These are phyloP conservation scores for Lentinula aciculospora DNA, from an alignment of 768 basidiomycete species.

Conservation along the genomic window DNA sequence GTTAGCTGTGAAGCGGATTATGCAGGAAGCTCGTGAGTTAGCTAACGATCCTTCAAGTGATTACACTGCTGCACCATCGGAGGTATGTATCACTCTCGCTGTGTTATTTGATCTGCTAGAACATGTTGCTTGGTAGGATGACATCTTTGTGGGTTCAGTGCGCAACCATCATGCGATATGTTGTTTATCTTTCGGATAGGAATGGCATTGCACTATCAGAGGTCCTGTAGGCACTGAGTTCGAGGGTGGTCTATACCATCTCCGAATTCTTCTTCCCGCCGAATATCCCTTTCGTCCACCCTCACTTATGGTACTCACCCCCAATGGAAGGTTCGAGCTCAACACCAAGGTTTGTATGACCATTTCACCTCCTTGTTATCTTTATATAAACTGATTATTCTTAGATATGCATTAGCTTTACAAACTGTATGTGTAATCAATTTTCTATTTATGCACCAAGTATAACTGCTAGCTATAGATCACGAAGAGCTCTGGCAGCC, in stretches of 20 bases:
- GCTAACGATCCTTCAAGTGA: conserved; percentile 81
- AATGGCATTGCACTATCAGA: conserved; percentile 98
- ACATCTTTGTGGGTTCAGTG: conserved; percentile 70
- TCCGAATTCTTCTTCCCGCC: conserved; percentile 83
- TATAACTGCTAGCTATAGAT: conserved; percentile 36
- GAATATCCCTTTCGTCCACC: conserved; percentile 97
- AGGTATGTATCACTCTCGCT: conserved; percentile 34
- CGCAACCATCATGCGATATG: conserved; percentile 10
- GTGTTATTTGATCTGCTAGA: not conserved
- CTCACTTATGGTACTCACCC: conserved; percentile 92
- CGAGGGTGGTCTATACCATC: conserved; percentile 94
- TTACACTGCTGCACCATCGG: conserved; percentile 80
- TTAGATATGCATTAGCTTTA: conserved; percentile 92
- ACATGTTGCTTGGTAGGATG: conserved; percentile 46
- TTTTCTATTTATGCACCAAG: not conserved
- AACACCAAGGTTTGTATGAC: conserved; percentile 75
- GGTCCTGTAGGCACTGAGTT: conserved; percentile 87
- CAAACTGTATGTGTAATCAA: conserved; percentile 56
- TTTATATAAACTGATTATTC: conserved; percentile 3
- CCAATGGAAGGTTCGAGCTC: conserved; percentile 94
- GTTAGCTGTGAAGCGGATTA: conserved; percentile 89
- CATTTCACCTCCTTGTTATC: not conserved
- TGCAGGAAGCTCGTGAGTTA: conserved; percentile 92
- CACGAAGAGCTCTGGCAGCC: conserved; percentile 98
- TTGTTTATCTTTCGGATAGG: conserved; percentile 25